phyloP scores from a whole-genome alignment of 257 asterid genomes.

The Nicotiana undulata region DNA sequence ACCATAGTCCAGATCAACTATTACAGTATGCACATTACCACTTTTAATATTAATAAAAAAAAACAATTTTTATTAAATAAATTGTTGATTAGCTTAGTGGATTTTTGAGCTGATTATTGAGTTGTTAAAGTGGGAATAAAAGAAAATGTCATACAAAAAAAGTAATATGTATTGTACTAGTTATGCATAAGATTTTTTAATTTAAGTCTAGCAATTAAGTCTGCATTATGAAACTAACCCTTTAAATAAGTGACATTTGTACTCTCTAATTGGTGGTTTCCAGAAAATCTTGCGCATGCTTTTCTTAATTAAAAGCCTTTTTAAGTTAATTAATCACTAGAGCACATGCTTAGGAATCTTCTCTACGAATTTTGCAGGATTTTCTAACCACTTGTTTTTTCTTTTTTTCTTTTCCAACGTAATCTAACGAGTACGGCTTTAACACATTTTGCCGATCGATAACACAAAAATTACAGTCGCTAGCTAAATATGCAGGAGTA shows the following conservation, averaged over 20 bases:
- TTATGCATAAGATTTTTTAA: neutral
- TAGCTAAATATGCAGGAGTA: no score
- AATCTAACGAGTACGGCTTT: neutral
- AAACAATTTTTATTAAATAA: neutral
- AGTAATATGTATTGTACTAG: neutral
- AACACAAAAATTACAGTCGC: no score
- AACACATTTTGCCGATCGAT: no score
- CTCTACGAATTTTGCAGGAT: neutral
- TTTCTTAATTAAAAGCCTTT: constrained; percentile 18
- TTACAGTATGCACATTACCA: neutral
- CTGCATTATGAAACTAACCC: constrained; percentile 3
- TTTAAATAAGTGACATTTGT: neutral
- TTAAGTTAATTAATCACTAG: constrained; percentile 4
- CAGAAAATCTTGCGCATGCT: constrained; percentile 17
- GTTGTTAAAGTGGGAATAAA: constrained; percentile 40
- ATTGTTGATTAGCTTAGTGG: neutral
- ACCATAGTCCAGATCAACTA: neutral
- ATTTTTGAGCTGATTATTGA: constrained; percentile 4
- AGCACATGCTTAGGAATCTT: constrained; percentile 22
- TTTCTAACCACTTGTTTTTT: neutral
- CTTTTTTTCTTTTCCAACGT: neutral
- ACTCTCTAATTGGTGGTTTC: constrained; percentile 20
- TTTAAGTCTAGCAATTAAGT: constrained; percentile 17
- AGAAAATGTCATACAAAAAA: neutral
- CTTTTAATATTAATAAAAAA: neutral